Evolutionary conservation across 2,329 filamentous ascomycete species (phyloP).

Genomic region (Colletotrichum gloeosporioides): DNA sequence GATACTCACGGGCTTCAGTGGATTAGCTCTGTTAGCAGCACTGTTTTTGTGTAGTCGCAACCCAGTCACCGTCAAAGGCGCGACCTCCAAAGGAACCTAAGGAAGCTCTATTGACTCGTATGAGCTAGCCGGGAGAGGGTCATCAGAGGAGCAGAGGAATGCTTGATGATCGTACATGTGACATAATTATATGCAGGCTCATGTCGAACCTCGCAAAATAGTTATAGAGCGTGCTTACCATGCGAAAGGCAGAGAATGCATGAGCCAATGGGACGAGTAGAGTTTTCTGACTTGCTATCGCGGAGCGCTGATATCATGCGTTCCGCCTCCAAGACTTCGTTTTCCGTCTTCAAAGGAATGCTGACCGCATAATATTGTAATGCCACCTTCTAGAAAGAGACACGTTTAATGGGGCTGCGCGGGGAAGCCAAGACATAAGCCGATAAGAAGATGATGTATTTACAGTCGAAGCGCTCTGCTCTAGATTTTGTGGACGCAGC

Average conservation of each 20-base stretch:
- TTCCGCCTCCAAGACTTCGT: not conserved
- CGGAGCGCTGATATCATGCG: not conserved
- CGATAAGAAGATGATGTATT: not conserved
- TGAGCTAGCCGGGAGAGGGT: not conserved
- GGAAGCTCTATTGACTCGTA: not conserved
- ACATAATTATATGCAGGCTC: not conserved
- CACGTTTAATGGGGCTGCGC: not conserved
- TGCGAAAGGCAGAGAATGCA: not conserved
- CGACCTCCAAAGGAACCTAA: not conserved
- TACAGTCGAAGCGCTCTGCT: not conserved
- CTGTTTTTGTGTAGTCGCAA: not conserved
- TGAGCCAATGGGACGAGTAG: not conserved
- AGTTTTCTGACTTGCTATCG: not conserved
- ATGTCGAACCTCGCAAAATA: not conserved
- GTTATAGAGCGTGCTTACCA: not conserved
- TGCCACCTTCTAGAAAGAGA: conserved; percentile 5
- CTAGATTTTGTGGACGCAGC: not conserved
- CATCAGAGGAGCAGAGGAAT: not conserved
- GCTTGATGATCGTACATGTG: not conserved
- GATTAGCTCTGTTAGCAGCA: not conserved
- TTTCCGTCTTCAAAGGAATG: not conserved
- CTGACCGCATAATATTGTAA: not conserved
- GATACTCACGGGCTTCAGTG: not conserved
- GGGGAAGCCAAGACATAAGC: not conserved
- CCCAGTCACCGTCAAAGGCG: not conserved